Evolutionary conservation across 2,329 filamentous ascomycete species (phyloP), one percentile per base, ranked within the genome.

Genomic region (Huntiella moniliformis): DNA sequence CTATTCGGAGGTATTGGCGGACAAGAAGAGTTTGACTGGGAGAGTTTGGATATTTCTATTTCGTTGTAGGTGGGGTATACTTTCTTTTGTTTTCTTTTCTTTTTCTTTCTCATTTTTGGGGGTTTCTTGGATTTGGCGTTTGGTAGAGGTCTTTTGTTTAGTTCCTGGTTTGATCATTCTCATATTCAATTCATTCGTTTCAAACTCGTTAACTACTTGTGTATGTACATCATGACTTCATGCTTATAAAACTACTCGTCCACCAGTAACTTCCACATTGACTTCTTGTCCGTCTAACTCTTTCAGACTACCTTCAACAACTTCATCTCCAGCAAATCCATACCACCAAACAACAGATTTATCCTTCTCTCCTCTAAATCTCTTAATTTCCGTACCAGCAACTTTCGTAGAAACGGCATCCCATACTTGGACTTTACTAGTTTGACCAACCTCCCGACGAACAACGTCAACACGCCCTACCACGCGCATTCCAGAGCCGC

Each of bases 11-110:
- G 49, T 6, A 34, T 48, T 7, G 34, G 42, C 11, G 46, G 42
- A 6, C 45, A 38, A 13, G 49, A 50, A 16, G 49, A 45, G 22
- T 50, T 48, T 38, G 40, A 40, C 16, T 50, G 48, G 48, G 48
- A 50, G 13, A 38, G 36, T 13, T 44, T 50, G 13, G 48, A 50
- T 35, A 42, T 44, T 33, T 39, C 32, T 32, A 36, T 28, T 18
- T 15, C 36, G 13, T 34, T 33, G 40, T 32, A 32, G 34, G 18
- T 18, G 40, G 18, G 33, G 2, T 41, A 34, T 32, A 8, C 7
- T 46, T 42, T 43, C 18, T 17, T 42, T 28, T 35, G 28, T 40
- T 13, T 36, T 32, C 6, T n/a, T n/a, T 17, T 31, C 38, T 31
- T n/a, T 32, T 42, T 18, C 28, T 44, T 36, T 37, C 22, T 34